A percentile compares a stretch with the other conserved stretches of the same genome.
Evolutionary conservation across 495 filamentous ascomycete species (phyloP).

Genomic region (Talaromyces proteolyticus): DNA sequence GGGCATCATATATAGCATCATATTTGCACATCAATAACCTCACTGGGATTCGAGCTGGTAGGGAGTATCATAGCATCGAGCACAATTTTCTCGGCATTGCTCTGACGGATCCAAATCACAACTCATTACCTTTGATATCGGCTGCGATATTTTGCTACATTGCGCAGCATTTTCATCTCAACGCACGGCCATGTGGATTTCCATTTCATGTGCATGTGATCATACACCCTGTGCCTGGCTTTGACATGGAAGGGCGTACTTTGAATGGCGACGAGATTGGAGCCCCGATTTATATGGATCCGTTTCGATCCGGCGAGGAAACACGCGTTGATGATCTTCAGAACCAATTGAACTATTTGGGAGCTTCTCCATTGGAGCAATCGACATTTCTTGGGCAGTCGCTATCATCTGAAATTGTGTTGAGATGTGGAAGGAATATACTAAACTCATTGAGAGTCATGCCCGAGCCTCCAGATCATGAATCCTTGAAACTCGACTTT

Average conservation of each 20-base stretch:
- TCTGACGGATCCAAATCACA: conserved; percentile 52
- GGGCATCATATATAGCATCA: conserved; percentile 57
- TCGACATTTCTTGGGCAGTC: conserved; percentile 54
- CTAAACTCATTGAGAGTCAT: conserved; percentile 48
- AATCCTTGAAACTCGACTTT: conserved; percentile 33
- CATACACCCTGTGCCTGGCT: conserved; percentile 50
- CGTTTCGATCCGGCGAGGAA: conserved; percentile 66
- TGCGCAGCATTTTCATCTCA: conserved; percentile 59
- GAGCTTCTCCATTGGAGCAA: conserved; percentile 47
- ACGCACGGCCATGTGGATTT: conserved; percentile 68
- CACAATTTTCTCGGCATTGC: conserved; percentile 81
- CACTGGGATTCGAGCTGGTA: conserved; percentile 56
- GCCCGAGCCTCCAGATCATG: conserved; percentile 13
- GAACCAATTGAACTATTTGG: conserved; percentile 55
- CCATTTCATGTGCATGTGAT: conserved; percentile 76
- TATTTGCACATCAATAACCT: conserved; percentile 63
- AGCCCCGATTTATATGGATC: conserved; percentile 74
- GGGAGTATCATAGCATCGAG: conserved; percentile 67
- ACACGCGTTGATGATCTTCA: conserved; percentile 52
- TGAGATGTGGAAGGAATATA: conserved; percentile 78
- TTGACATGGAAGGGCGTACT: conserved; percentile 59
- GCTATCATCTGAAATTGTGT: conserved; percentile 56
- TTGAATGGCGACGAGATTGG: conserved; percentile 31
- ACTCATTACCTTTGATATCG: conserved; percentile 73
- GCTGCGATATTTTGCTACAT: conserved; percentile 66